Conservation (phyloP, 2,329 filamentous ascomycete genomes). For the Penicillium griseofulvum region DNA sequence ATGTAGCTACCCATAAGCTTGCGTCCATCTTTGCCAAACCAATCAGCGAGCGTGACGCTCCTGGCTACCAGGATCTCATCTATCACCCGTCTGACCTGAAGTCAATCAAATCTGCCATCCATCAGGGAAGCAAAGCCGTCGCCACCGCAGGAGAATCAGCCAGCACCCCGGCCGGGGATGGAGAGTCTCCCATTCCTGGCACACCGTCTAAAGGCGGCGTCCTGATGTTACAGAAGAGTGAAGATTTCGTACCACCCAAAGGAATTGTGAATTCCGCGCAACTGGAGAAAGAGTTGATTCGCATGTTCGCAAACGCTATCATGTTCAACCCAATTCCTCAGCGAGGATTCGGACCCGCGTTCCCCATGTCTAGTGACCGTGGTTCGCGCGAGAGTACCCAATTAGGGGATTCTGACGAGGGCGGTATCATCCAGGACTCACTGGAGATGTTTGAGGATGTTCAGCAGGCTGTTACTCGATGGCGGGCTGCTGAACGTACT, state of each 20-base stretch:
- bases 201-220: conserved; percentile 43
- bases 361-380: conserved; percentile 50
- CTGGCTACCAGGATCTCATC: conserved; percentile 71
- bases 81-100: conserved; percentile 75
- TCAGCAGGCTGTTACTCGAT: conserved; percentile 71
- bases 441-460: conserved; percentile 87
- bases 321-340: conserved; percentile 94
- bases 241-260: conserved; percentile 78
- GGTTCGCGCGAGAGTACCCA: conserved; percentile 42
- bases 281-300: conserved; percentile 86
- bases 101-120: conserved; percentile 70
- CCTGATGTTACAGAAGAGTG: conserved; percentile 54
- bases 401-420: conserved; percentile 71
- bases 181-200: conserved; percentile 47
- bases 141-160: conserved; percentile 57
- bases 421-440: conserved; percentile 83
- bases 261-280: conserved; percentile 92
- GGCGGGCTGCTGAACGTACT: conserved; percentile 66
- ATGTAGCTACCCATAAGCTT: conserved; percentile 72
- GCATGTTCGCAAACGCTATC: conserved; percentile 96
- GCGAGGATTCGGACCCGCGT: conserved; percentile 64
- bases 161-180: conserved; percentile 61
- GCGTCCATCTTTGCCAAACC: conserved; percentile 77
- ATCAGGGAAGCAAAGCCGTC: conserved; percentile 46
- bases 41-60: conserved; percentile 71